phyloP scores from a whole-genome alignment of 805 yeast species.

The Groenewaldozyma salmanticensis region DNA sequence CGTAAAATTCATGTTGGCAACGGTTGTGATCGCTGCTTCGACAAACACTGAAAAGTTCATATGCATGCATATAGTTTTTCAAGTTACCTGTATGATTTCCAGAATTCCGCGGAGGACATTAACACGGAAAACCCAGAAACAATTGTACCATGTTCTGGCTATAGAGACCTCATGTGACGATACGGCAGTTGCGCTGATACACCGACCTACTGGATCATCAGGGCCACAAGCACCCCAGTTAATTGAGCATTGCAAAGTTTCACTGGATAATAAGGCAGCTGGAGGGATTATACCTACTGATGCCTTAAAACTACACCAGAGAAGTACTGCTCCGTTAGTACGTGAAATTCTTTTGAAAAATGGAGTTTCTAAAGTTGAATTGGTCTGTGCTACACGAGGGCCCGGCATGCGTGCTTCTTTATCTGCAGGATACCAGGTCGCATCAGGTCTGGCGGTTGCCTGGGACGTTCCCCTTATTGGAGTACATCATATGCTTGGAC shows the following conservation, averaged over 20 bases:
- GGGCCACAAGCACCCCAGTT: conserved; percentile 35
- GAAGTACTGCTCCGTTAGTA: conserved; percentile 43
- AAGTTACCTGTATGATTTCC: too few species aligned
- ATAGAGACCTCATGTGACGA: conserved; percentile 95
- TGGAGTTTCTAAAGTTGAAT: conserved; percentile 35
- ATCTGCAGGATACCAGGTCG: conserved; percentile 71
- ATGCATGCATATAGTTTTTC: too few species aligned
- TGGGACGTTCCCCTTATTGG: conserved; percentile 75
- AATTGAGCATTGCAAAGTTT: conserved; percentile 50
- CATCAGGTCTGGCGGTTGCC: conserved; percentile 75
- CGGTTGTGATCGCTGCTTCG: too few species aligned
- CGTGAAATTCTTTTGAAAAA: conserved; percentile 31
- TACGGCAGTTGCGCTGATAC: conserved; percentile 74
- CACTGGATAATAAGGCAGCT: conserved; percentile 50
- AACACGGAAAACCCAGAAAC: too few species aligned
- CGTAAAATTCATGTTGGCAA: too few species aligned
- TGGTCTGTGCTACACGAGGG: conserved; percentile 86
- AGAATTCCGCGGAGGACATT: too few species aligned
- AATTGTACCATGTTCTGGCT: conserved; percentile 57
- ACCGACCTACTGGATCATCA: conserved; percentile 30
- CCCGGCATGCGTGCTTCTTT: conserved; percentile 95
- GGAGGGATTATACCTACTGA: conserved; percentile 88
- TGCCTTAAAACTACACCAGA: conserved; percentile 74
- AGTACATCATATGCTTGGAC: conserved; percentile 96
- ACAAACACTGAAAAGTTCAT: too few species aligned